Evolutionary conservation across 768 basidiomycete species (phyloP), one percentile per base, ranked within the genome.

Genomic region (Calvatia gigantea): DNA sequence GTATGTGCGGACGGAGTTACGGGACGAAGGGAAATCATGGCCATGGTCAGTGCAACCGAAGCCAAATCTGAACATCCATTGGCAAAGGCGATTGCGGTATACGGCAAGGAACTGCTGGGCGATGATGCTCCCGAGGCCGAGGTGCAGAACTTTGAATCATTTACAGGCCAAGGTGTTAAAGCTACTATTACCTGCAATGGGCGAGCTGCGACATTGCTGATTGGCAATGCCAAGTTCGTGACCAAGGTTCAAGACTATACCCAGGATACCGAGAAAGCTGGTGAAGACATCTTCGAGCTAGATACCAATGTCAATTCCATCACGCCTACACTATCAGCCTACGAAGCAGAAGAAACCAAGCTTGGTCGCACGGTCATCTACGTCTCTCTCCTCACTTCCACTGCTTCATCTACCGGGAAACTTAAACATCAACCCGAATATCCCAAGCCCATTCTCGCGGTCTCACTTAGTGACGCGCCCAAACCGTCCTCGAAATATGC

Each of bases 21-120:
- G 0, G 73, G 70, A 2, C 75, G 84, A 23, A 76, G 76, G 31
- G 75, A 82, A 15, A 75, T 94, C 23, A 71, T 98, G 12, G 82
- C 92, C 2, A 86, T 97, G 79, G 77, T 98, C 33, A 82, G 88
- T 25, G 87, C 87, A 1, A 87, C 93, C 0, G 96, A 99, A 69
- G 87, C 89, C 8, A 84, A 85, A 58, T 98, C 95, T 0, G 97
- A 98, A 68, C 97, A 99, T 65, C 97, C 97, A 2, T 83, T 99
- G 19, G 97, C 96, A 8, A 90, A 91, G 65, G 95, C 97, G 12
- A 86, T 98, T 45, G 91, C 95, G 4, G 71, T 80, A 0, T 89
- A 93, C 66, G 91, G 93, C 28, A 88, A 82, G 65, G 82, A 86
- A 27, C 62, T 84, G 0, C 68, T 93, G 9, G 71, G 74, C 12